Evolutionary conservation across 2,329 filamentous ascomycete genomes (phyloP).

Genomic region (Aspergillus aculeatus): DNA sequence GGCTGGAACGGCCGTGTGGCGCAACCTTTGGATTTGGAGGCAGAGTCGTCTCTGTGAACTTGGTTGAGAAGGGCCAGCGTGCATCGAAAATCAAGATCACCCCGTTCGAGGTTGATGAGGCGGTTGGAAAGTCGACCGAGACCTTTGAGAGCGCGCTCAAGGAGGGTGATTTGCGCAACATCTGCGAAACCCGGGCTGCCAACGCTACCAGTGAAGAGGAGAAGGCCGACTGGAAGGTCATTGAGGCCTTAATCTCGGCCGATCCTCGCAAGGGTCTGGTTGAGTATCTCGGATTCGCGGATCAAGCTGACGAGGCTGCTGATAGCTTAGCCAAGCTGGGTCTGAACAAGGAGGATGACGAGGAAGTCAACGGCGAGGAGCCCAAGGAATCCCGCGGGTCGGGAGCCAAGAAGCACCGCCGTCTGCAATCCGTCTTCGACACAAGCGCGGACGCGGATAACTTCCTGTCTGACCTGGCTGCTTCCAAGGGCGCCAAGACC

Average conservation of each 20-base stretch:
- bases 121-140: constrained; percentile 78
- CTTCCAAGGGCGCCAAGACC: constrained; percentile 87
- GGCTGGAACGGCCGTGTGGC: constrained; percentile 81
- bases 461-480: constrained; percentile 80
- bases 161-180: constrained; percentile 70
- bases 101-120: constrained; percentile 83
- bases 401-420: constrained; percentile 57
- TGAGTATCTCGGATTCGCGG: constrained; percentile 84
- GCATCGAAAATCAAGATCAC: constrained; percentile 79
- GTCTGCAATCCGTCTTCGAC: constrained; percentile 79
- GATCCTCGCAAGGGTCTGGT: constrained; percentile 84
- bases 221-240: constrained; percentile 93
- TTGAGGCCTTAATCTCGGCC: constrained; percentile 80
- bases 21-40: constrained; percentile 95
- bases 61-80: constrained; percentile 61
- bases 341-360: constrained; percentile 40
- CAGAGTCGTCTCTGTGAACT: constrained; percentile 74
- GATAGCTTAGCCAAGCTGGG: constrained; percentile 45
- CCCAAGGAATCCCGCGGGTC: constrained; percentile 51
- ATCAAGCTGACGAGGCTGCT: constrained; percentile 53
- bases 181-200: constrained; percentile 77
- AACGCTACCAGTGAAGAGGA: constrained; percentile 81
- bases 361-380: constrained; percentile 45
- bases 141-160: constrained; percentile 82
- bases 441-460: constrained; percentile 70